Percentiles rank a stretch among this genome's conserved stretches.
These are phyloP conservation scores for Rosa chinensis DNA, from an alignment of 306 rosid species.

Conservation along the genomic window DNA sequence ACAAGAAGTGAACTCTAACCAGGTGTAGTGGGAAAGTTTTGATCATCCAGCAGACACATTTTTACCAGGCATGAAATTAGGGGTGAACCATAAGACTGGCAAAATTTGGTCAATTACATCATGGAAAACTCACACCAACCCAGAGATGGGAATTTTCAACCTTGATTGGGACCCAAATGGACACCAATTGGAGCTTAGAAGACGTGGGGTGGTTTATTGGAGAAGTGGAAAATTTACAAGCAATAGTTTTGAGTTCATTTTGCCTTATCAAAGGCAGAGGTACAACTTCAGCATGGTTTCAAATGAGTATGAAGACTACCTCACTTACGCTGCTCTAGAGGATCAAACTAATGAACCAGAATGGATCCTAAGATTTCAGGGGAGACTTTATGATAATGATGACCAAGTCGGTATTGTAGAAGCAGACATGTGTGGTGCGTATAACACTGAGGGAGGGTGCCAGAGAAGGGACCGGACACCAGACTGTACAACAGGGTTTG, in stretches of 20 bases:
- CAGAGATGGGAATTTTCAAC: not conserved
- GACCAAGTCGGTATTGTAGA: not conserved
- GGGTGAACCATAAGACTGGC: constrained; percentile 36
- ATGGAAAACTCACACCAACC: constrained; percentile 7
- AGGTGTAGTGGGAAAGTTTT: constrained; percentile 12
- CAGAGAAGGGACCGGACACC: not conserved
- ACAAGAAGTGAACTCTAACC: not conserved
- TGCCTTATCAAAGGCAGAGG: not conserved
- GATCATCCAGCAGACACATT: constrained; percentile 6
- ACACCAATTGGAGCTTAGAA: too few species aligned
- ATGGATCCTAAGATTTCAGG: not conserved
- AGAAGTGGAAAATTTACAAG: not conserved
- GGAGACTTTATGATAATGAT: not conserved
- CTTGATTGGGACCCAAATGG: not conserved
- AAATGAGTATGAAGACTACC: constrained; percentile 6
- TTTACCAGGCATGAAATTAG: constrained; percentile 35
- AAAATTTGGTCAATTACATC: constrained; percentile 36
- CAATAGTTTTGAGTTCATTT: not conserved
- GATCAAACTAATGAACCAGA: not conserved
- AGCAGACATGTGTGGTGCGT: not conserved
- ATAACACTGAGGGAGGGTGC: not conserved
- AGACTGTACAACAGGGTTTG: not conserved
- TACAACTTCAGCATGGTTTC: not conserved
- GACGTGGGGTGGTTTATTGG: constrained; percentile 1
- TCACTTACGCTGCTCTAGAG: not conserved